Evolutionary conservation across 805 yeast species (phyloP).

Genomic region (Candida argentea): DNA sequence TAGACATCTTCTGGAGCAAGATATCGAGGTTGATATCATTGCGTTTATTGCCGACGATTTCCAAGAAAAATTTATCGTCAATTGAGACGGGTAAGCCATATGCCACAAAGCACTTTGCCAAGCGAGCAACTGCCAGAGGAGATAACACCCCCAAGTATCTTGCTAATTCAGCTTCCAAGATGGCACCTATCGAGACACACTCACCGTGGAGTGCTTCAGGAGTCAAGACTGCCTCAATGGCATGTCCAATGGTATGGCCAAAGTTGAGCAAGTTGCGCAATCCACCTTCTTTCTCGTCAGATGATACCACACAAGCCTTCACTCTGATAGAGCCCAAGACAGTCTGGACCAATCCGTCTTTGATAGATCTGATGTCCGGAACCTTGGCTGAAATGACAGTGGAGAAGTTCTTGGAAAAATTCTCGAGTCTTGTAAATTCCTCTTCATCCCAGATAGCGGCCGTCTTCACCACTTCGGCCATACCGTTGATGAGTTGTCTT

Average conservation of each 20-base stretch:
- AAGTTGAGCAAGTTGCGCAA: constrained; percentile 85
- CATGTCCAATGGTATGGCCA: constrained; percentile 97
- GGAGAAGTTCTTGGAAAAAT: constrained; percentile 59
- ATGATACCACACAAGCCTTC: constrained; percentile 87
- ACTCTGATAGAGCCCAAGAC: constrained; percentile 82
- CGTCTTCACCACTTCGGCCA: constrained; percentile 96
- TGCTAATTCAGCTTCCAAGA: constrained; percentile 90
- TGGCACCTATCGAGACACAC: constrained; percentile 97
- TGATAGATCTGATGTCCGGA: constrained; percentile 53
- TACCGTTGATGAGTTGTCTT: constrained; percentile 93
- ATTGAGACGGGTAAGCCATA: constrained; percentile 79
- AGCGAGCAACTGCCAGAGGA: constrained; percentile 89
- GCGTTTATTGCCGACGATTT: constrained; percentile 55
- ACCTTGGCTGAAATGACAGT: constrained; percentile 40
- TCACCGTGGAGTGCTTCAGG: constrained; percentile 97
- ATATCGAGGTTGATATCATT: constrained; percentile 62
- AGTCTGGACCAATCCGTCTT: constrained; percentile 64
- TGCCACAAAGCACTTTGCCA: constrained; percentile 71
- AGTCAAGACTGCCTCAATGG: constrained; percentile 93
- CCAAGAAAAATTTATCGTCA: constrained; percentile 56
- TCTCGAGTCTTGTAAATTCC: constrained; percentile 80
- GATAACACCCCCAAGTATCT: constrained; percentile 81
- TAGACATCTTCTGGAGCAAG: constrained; percentile 77
- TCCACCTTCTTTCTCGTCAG: constrained; percentile 93
- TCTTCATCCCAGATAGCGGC: constrained; percentile 95